Conservation (phyloP, 2,329 filamentous ascomycete genomes). For the Paecilomyces dactylethromorphus region DNA sequence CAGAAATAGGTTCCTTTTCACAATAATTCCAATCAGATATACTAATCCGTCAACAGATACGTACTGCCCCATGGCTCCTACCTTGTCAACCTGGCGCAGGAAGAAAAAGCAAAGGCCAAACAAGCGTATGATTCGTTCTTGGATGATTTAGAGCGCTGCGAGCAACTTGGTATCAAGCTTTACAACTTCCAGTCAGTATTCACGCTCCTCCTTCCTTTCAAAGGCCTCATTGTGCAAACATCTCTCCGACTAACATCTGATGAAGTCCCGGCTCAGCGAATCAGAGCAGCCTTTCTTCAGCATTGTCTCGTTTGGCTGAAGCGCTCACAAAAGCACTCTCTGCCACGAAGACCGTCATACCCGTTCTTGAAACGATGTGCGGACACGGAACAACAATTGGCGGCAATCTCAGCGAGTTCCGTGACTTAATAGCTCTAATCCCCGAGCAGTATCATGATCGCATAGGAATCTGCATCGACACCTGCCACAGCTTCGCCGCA, state of each 20-base stretch:
- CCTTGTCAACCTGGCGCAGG: constrained; percentile 88
- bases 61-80: constrained; percentile 92
- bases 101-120: constrained; percentile 68
- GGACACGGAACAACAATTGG: constrained; percentile 83
- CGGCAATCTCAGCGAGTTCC: constrained; percentile 75
- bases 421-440: constrained; percentile 73
- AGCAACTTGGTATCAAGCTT: constrained; percentile 76
- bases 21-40: background rate
- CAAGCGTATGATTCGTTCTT: constrained; percentile 83
- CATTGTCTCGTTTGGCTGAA: constrained; percentile 70
- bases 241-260: constrained; percentile 6
- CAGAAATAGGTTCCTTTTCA: constrained; percentile 7
- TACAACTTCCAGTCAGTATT: constrained; percentile 80
- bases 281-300: constrained; percentile 58
- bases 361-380: constrained; percentile 93
- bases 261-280: constrained; percentile 68
- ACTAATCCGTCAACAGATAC: constrained; percentile 37
- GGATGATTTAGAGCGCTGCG: constrained; percentile 81
- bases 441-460: constrained; percentile 66
- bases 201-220: background rate
- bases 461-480: constrained; percentile 92
- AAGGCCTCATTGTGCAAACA: background rate
- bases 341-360: constrained; percentile 69
- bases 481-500: constrained; percentile 90
- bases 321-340: constrained; percentile 77